Percentiles rank a stretch among this genome's conserved stretches.
Evolutionary conservation across 768 basidiomycete species (phyloP).

Genomic region (Psilocybe subaeruginosa): DNA sequence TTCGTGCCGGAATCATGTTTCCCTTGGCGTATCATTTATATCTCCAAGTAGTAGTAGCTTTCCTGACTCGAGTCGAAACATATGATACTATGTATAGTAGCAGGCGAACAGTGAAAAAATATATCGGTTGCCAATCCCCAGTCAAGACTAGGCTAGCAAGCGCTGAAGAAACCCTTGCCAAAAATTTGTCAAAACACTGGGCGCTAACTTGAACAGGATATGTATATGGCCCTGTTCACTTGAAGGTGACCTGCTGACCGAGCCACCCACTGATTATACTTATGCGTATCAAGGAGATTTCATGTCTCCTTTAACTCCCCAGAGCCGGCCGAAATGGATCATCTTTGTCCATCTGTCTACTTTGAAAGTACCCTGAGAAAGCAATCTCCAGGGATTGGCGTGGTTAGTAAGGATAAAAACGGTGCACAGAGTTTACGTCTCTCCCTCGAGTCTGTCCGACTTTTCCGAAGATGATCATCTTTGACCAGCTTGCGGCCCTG

Average conservation of each 20-base stretch:
- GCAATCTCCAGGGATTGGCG: neutral
- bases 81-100: neutral
- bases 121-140: too few species aligned
- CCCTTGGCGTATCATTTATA: neutral
- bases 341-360: slow-evolving; percentile 1
- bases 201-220: neutral
- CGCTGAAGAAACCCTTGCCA: neutral
- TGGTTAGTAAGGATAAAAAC: neutral
- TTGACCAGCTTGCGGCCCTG: too few species aligned
- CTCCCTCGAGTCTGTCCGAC: too few species aligned
- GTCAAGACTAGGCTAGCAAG: too few species aligned
- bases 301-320: neutral
- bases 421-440: too few species aligned
- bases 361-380: neutral
- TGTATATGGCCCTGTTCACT: neutral
- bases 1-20: neutral
- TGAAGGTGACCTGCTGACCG: too few species aligned
- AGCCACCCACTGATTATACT: neutral
- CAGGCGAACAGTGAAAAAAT: neutral
- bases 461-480: too few species aligned
- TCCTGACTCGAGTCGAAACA: neutral
- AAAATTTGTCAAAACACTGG: neutral
- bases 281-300: neutral
- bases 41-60: neutral
- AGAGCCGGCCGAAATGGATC: neutral